Evolutionary conservation across 805 yeast species (phyloP), one percentile per base, ranked within the genome.

Genomic region (Barnettozyma populi): DNA sequence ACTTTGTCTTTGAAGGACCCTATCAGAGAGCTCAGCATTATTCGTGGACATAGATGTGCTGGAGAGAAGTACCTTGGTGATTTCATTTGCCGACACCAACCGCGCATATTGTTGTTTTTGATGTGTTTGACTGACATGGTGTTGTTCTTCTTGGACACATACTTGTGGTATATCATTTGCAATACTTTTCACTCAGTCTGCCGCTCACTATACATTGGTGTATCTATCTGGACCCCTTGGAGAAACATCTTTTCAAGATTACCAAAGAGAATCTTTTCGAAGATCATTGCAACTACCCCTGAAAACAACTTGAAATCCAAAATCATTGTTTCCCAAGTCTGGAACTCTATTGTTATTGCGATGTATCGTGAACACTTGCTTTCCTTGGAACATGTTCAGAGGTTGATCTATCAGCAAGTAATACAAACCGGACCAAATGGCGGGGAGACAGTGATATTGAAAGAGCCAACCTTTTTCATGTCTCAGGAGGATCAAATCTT

Each of bases 361-460:
- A 95, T 94, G 99, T 95, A 94, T 80, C 88, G 99, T 74, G 99
- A 95, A 71, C 99, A 94, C 69, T 74, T 94, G 67, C 74, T 94
- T 58, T 97, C 99, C 16, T 87, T 95, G 66, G 99, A 94, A 67
- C 99, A 95, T 67, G 98, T 94, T 53, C 98, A 94, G 72, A 89
- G 86, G 72, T 79, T 94, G 66, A 78, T 94, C 55, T 94, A 94
- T 69, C 98, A 92, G 69, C 97, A 92, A 74, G 97, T 94, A 5
- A 41, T 53, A 4, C 59, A 57, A 34, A 54, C 67, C 25, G 53
- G 62, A 2, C 55, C 66, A 13, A 72, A 69, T 25, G 67, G 60
- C 7, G 69, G 62, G 3, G 71, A 69, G 4, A 72, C 69, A 11
- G 64, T 68, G 9, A 61, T 73, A 5, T 63, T 84, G 47, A 77